A percentile compares a stretch with the other conserved stretches of the same genome.
Conservation (phyloP, 148 eudicot species). For the Chenopodium berlandieri region DNA sequence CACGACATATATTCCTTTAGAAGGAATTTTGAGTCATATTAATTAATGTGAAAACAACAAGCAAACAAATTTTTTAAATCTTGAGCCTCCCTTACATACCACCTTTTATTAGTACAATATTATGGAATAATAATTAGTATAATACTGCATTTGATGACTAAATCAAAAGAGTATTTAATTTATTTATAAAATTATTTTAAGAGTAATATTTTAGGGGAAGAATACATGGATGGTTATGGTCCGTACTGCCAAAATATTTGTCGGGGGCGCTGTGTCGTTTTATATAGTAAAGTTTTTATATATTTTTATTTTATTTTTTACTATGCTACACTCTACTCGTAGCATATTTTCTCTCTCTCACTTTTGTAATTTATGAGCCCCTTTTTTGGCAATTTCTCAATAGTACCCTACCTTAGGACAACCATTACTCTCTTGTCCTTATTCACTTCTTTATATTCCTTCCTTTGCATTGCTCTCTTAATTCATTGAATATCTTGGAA, state of each 20-base stretch:
- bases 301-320: slow-evolving; percentile 11
- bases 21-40: slow-evolving; percentile 17
- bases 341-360: background rate
- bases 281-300: background rate
- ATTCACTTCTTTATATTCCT: slow-evolving; percentile 36
- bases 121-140: background rate
- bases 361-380: slow-evolving; percentile 16
- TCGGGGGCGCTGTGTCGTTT: slow-evolving; percentile 36
- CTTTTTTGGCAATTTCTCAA: slow-evolving; percentile 27
- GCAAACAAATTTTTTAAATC: slow-evolving; percentile 13
- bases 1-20: slow-evolving; percentile 33
- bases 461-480: background rate
- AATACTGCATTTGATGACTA: background rate
- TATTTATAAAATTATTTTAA: background rate
- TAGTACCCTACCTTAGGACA: slow-evolving; percentile 25
- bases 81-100: background rate
- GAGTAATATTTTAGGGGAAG: background rate
- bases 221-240: slow-evolving; percentile 15
- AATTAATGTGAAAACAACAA: slow-evolving; percentile 19
- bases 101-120: background rate
- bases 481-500: too few species aligned
- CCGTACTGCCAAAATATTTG: slow-evolving; percentile 39
- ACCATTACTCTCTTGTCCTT: slow-evolving; percentile 47
- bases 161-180: background rate
- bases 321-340: background rate